Evolutionary conservation across 2,329 filamentous ascomycete genomes (phyloP).

Genomic region (Diaporthe nobilis): DNA sequence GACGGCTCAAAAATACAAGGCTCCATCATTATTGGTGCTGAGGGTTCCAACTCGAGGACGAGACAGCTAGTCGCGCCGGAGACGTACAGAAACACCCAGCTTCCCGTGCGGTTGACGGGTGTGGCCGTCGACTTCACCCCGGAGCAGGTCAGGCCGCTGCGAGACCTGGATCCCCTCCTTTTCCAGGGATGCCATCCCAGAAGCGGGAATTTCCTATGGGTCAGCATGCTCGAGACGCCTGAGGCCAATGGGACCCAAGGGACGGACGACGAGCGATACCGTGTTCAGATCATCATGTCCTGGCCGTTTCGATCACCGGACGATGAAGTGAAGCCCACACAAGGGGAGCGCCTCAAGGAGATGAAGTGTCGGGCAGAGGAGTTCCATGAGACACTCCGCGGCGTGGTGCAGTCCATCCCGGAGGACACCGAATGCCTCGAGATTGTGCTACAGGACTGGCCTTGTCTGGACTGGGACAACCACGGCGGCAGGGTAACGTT

Average conservation of each 20-base stretch:
- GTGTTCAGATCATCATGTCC: slow-evolving; percentile 61
- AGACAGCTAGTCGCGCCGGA: slow-evolving; percentile 52
- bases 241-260: slow-evolving; percentile 52
- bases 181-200: slow-evolving; percentile 68
- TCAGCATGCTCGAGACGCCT: slow-evolving; percentile 54
- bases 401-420: slow-evolving; percentile 59
- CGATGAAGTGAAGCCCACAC: slow-evolving; percentile 51
- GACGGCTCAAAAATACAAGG: slow-evolving; percentile 53
- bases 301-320: slow-evolving; percentile 55
- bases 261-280: slow-evolving; percentile 52
- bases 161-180: slow-evolving; percentile 66
- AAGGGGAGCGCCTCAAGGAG: slow-evolving; percentile 52
- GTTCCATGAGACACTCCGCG: slow-evolving; percentile 56
- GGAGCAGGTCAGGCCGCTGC: slow-evolving; percentile 55
- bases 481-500: slow-evolving; percentile 60
- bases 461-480: slow-evolving; percentile 58
- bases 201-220: slow-evolving; percentile 65
- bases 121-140: slow-evolving; percentile 55
- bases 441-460: slow-evolving; percentile 50
- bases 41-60: slow-evolving; percentile 56
- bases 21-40: slow-evolving; percentile 55
- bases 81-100: slow-evolving; percentile 49
- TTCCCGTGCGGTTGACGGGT: slow-evolving; percentile 57
- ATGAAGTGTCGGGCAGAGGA: slow-evolving; percentile 56
- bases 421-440: slow-evolving; percentile 54